Conservation (phyloP, 371 early-diverging fungal genomes). For the Catenaria anguillulae region DNA sequence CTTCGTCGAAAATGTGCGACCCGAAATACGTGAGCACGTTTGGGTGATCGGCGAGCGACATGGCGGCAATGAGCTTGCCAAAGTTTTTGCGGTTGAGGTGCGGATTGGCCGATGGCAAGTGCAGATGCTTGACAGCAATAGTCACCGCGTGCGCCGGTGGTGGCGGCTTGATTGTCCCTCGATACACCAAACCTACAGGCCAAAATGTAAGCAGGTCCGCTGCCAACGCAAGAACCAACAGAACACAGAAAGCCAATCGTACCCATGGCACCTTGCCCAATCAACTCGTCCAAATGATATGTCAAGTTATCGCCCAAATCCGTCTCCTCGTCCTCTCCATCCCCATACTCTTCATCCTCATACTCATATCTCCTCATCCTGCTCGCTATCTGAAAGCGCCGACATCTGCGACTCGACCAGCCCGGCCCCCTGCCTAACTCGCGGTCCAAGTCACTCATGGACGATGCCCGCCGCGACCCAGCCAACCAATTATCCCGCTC, state of each 20-base stretch:
- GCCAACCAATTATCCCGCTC: neutral
- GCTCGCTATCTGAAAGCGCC: neutral
- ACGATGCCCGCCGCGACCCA: no score
- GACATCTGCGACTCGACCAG: no score
- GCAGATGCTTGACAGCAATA: neutral
- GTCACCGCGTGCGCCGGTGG: neutral
- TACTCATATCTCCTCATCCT: neutral
- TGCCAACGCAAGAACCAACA: no score
- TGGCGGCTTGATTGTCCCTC: neutral
- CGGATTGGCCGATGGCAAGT: constrained; percentile 2
- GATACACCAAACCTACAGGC: neutral
- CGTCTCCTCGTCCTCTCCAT: neutral
- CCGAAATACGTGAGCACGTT: neutral
- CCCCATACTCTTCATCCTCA: neutral
- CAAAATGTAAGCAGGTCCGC: no score
- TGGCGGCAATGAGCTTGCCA: neutral
- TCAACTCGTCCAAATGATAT: neutral
- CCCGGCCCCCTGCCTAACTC: no score
- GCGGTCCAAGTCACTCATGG: no score
- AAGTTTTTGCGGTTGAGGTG: neutral
- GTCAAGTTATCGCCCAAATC: neutral
- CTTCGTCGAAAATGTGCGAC: constrained; percentile 1
- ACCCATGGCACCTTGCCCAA: neutral
- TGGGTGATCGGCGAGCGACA: neutral
- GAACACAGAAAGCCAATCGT: no score